Conservation (phyloP, 495 filamentous ascomycete species). For the Penicillium samsonianum region DNA sequence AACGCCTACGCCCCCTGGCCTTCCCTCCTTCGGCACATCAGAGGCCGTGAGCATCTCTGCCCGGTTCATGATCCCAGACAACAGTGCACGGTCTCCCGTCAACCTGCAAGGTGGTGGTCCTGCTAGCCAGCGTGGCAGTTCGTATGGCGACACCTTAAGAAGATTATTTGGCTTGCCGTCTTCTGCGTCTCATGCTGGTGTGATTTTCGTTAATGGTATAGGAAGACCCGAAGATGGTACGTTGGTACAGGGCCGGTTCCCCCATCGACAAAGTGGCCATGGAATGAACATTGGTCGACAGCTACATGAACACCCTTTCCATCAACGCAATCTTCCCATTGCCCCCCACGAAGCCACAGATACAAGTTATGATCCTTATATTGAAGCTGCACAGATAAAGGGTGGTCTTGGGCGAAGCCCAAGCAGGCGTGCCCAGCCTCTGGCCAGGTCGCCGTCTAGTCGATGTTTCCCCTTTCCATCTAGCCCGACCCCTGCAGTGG, state of each 20-base stretch:
- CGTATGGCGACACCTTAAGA: conserved; percentile 30
- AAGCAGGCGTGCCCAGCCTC: background rate
- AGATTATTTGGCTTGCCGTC: conserved; percentile 32
- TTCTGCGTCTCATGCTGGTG: conserved; percentile 5
- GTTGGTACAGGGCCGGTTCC: conserved; percentile 41
- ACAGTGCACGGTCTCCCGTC: background rate
- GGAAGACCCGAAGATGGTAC: conserved; percentile 43
- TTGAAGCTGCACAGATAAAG: conserved; percentile 1
- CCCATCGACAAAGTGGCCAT: conserved; percentile 42
- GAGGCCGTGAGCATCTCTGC: conserved; percentile 43
- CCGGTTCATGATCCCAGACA: conserved; percentile 24
- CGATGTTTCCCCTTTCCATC: conserved; percentile 1
- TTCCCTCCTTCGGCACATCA: conserved; percentile 48
- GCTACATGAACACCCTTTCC: conserved; percentile 42
- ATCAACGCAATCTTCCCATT: conserved; percentile 26
- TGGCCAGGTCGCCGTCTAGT: background rate
- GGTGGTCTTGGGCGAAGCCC: background rate
- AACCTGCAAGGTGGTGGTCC: background rate
- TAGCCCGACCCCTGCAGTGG: background rate
- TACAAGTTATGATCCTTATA: background rate
- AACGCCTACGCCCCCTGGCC: conserved; percentile 47
- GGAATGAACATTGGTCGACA: conserved; percentile 28
- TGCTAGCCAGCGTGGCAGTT: conserved; percentile 11
- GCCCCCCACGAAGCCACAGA: conserved; percentile 16
- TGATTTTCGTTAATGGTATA: conserved; percentile 20